Conservation (phyloP, 345 rosid genomes). For the Arabidopsis suecica region DNA sequence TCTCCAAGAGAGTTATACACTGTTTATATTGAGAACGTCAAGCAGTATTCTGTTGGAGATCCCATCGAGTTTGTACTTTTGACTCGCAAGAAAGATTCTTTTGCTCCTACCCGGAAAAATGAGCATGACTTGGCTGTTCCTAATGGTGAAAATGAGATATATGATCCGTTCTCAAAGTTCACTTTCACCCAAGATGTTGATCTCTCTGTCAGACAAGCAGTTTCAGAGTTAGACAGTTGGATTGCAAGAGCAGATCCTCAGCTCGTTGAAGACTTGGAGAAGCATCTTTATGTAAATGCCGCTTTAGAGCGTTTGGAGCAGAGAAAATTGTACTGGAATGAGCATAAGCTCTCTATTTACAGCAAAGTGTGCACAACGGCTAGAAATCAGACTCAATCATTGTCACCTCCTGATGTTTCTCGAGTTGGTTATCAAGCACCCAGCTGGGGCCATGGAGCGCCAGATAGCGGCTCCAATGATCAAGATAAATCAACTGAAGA, state of each 20-base stretch:
- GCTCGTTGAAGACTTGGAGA: constrained; percentile 85
- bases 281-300: constrained; percentile 90
- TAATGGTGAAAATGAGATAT: constrained; percentile 37
- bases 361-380: constrained; percentile 39
- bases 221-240: constrained; percentile 90
- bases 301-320: constrained; percentile 80
- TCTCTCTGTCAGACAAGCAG: constrained; percentile 81
- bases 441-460: constrained; percentile 36
- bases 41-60: constrained; percentile 68
- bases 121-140: constrained; percentile 39
- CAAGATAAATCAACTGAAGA: constrained; percentile 42
- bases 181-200: constrained; percentile 83
- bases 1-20: constrained; percentile 83
- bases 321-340: constrained; percentile 83
- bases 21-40: constrained; percentile 73
- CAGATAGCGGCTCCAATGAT: constrained; percentile 37
- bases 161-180: constrained; percentile 78
- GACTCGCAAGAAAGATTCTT: constrained; percentile 76
- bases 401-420: constrained; percentile 41
- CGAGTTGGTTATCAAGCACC: constrained; percentile 40
- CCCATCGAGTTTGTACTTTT: constrained; percentile 77
- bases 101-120: constrained; percentile 55
- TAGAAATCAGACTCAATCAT: constrained; percentile 37
- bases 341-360: constrained; percentile 48
- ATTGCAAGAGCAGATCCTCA: constrained; percentile 86